Evolutionary conservation across 495 filamentous ascomycete genomes (phyloP), one percentile per base, ranked within the genome.

Genomic region (Podospora pseudocomata): DNA sequence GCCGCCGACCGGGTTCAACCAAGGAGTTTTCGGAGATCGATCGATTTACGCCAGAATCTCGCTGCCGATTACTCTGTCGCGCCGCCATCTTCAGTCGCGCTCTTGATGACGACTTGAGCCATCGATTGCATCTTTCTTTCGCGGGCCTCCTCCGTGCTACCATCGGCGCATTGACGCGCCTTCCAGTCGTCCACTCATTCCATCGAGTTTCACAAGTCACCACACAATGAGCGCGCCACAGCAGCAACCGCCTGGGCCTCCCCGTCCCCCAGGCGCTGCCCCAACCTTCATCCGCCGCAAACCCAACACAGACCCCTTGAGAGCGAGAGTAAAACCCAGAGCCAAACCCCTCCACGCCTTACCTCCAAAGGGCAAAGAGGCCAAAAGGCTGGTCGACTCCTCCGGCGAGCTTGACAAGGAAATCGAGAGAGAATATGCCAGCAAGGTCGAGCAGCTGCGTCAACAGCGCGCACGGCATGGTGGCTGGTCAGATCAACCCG

Each of bases 401-500:
- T 53, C 44, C 19, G 15, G 32, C 34, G 44, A 58, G 61, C 16
- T 63, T 7, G 28, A 49, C 53, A 27, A 49, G 16, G 39, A 27
- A 30, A 57, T 23, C 55, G 57, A 30, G 26, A 44, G 16, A 15
- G 44, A 61, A 15, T 30, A 39, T 26, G 26, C 30, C 15, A 56
- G 27, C 20, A 64, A 68, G 28, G 66, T 75, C n/a, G 63, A 67
- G 19, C 56, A 72, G 18, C 68, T 81, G 19, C 74, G 79, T 23
- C 68, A 71, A 44, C 73, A 64, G 67, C 78, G 79, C 72, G 77
- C 65, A 70, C 78, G 71, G 77, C 85, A 78, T 69, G 87, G 86
- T 64, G 89, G 88, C 19, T 92, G 90, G 80, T 87, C 86, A 39
- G 81, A 84, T 3, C 81, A 84, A 49, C 75, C 85, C 3, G 79